Conservation (phyloP, 768 basidiomycete genomes). For the Xanthoconium stramineum region DNA sequence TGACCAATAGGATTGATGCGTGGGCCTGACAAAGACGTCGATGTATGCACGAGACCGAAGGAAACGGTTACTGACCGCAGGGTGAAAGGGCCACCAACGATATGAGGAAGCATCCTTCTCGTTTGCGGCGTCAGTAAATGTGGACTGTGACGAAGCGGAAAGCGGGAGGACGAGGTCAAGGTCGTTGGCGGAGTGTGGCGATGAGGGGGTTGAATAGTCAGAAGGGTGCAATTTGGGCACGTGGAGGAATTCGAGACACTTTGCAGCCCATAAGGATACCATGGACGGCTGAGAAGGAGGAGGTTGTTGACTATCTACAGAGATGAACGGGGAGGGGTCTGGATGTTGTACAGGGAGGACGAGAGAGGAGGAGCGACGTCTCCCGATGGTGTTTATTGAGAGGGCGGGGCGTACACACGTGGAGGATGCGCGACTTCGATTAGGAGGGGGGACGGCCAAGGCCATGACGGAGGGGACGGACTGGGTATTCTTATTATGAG, state of each 20-base stretch:
- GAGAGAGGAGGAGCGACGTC: constrained; percentile 51
- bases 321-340: constrained; percentile 1
- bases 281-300: constrained; percentile 38
- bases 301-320: background rate
- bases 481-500: constrained; percentile 1
- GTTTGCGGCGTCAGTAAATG: constrained; percentile 43
- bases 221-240: constrained; percentile 37
- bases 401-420: constrained; percentile 53
- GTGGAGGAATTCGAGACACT: constrained; percentile 53
- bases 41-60: background rate
- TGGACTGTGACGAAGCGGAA: constrained; percentile 46
- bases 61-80: constrained; percentile 32
- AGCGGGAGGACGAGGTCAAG: constrained; percentile 54
- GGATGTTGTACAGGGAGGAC: constrained; percentile 32
- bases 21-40: constrained; percentile 39
- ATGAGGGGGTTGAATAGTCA: constrained; percentile 45
- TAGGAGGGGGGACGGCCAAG: constrained; percentile 38
- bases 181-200: constrained; percentile 36
- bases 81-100: constrained; percentile 30
- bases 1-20: constrained; percentile 63
- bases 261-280: constrained; percentile 49
- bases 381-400: constrained; percentile 51
- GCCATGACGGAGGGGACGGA: constrained; percentile 19
- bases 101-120: constrained; percentile 36
- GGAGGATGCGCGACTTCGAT: constrained; percentile 57